Percentiles rank a stretch among this genome's conserved stretches.
These are phyloP conservation scores for Aureobasidium sp. DNA, from an alignment of 2,329 filamentous ascomycete species.

Conservation along the genomic window DNA sequence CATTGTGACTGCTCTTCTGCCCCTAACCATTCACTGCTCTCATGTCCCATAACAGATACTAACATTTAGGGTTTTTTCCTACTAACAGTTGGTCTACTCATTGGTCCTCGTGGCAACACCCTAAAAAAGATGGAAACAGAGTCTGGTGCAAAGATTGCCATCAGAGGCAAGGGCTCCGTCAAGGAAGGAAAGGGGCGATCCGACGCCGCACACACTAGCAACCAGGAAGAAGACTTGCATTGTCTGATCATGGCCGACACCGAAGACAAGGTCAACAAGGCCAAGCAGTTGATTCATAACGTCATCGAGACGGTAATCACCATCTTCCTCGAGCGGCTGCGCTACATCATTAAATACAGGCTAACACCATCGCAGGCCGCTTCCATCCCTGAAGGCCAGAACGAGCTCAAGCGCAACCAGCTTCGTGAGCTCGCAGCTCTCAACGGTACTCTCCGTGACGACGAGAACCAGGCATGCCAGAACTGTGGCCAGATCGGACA, in stretches of 20 bases:
- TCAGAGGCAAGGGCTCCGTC: constrained; percentile 97
- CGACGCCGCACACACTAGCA: constrained; percentile 97
- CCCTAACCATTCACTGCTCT: constrained; percentile 9
- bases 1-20: constrained; percentile 12
- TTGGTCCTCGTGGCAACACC: constrained; percentile 99
- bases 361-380: constrained; percentile 61
- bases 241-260: constrained; percentile 99
- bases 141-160: constrained; percentile 96
- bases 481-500: constrained; percentile 98
- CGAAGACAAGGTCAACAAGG: constrained; percentile 99
- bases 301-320: constrained; percentile 89
- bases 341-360: neutral
- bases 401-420: constrained; percentile 97
- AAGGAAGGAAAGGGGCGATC: constrained; percentile 99
- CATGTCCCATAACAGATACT: constrained; percentile 46
- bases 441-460: constrained; percentile 97
- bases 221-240: constrained; percentile 98
- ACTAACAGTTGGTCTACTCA: constrained; percentile 98
- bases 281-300: constrained; percentile 96
- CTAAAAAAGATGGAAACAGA: constrained; percentile 99
- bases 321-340: neutral
- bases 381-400: constrained; percentile 96
- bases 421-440: constrained; percentile 94
- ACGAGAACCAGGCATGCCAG: constrained; percentile 98
- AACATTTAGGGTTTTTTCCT: constrained; percentile 79